Evolutionary conservation across 2,329 filamentous ascomycete species (phyloP).

Genomic region (Sclerotinia minor): DNA sequence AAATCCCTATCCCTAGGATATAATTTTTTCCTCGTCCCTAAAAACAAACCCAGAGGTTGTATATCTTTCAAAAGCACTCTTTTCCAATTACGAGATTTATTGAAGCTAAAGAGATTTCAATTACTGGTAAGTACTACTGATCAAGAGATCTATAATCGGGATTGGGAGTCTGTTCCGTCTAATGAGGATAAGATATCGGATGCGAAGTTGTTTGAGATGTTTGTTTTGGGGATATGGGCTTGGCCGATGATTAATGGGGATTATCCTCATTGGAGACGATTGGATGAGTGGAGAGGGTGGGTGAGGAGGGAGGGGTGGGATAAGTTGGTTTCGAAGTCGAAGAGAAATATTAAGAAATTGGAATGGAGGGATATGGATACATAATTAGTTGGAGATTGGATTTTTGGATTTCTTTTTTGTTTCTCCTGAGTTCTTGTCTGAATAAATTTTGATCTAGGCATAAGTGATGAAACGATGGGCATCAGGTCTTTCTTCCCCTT

Average conservation of each 20-base stretch:
- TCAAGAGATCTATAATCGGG: constrained; percentile 8
- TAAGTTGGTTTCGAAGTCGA: background rate
- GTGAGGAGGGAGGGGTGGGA: constrained; percentile 13
- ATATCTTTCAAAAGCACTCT: constrained; percentile 17
- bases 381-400: background rate
- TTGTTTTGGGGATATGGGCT: constrained; percentile 7
- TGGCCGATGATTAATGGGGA: constrained; percentile 23
- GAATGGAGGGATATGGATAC: background rate
- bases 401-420: background rate
- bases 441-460: background rate
- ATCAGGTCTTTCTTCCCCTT: background rate
- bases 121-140: constrained; percentile 17
- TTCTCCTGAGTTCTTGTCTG: fast-evolving
- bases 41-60: background rate
- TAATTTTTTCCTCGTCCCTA: constrained; percentile 9
- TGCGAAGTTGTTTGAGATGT: constrained; percentile 24
- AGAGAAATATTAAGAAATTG: background rate
- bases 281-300: constrained; percentile 23
- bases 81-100: background rate
- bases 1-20: constrained; percentile 19
- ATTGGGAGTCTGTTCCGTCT: background rate
- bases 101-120: constrained; percentile 23
- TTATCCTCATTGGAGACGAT: constrained; percentile 18
- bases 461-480: too few species aligned
- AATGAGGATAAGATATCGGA: background rate